These are phyloP conservation scores for Amanita muscaria DNA, from an alignment of 768 basidiomycete species.

Conservation along the genomic window DNA sequence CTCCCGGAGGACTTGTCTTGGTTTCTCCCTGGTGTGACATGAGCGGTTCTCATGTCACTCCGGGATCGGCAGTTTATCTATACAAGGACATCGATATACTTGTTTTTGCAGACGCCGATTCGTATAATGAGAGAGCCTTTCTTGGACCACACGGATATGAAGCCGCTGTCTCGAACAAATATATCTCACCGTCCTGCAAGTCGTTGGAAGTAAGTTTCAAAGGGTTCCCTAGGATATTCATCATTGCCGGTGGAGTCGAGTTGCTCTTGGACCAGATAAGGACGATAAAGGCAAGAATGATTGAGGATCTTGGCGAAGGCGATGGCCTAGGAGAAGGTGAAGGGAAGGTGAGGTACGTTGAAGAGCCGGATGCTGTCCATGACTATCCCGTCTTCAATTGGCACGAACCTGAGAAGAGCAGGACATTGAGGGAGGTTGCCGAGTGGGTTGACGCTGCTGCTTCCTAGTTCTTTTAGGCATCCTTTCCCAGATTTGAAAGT, in stretches of 20 bases:
- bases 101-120: neutral
- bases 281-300: slow-evolving; percentile 33
- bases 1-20: slow-evolving; percentile 24
- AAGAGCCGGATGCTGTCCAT: slow-evolving; percentile 8
- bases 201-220: slow-evolving; percentile 26
- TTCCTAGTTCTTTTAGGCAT: too few relatives aligned
- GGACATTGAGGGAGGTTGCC: neutral
- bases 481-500: too few relatives aligned
- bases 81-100: neutral
- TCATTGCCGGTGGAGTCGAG: slow-evolving; percentile 40
- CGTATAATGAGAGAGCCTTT: slow-evolving; percentile 26
- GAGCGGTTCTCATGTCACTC: slow-evolving; percentile 29
- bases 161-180: slow-evolving; percentile 29
- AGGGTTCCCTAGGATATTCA: slow-evolving; percentile 43
- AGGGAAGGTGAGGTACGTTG: slow-evolving; percentile 8
- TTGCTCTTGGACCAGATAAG: slow-evolving; percentile 25
- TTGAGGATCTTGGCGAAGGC: slow-evolving; percentile 29
- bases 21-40: slow-evolving; percentile 50
- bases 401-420: slow-evolving; percentile 30
- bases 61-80: slow-evolving; percentile 11
- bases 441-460: neutral
- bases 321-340: slow-evolving; percentile 17
- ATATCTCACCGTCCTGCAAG: slow-evolving; percentile 40
- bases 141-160: slow-evolving; percentile 30
- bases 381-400: slow-evolving; percentile 25